A percentile compares a stretch with the other conserved stretches of the same genome.
phyloP scores from a whole-genome alignment of 2,329 filamentous ascomycete species.

The Tolypocladium inflatum region DNA sequence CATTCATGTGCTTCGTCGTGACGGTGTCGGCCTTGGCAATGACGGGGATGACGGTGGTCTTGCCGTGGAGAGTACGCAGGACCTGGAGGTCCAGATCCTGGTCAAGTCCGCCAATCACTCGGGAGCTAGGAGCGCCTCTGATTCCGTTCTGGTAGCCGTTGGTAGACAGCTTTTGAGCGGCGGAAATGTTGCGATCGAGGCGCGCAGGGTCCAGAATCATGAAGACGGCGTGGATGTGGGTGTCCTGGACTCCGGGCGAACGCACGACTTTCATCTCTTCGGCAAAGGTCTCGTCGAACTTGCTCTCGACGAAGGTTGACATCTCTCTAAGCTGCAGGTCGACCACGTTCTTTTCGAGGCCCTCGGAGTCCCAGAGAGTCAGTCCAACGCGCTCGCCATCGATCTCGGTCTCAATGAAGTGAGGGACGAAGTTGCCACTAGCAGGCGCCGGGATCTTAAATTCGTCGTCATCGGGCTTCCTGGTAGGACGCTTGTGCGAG shows the following conservation, averaged over 20 bases:
- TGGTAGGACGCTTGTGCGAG: constrained; percentile 61
- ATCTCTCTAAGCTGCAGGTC: constrained; percentile 91
- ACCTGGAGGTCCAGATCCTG: constrained; percentile 87
- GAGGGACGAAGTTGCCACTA: constrained; percentile 68
- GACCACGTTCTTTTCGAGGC: constrained; percentile 87
- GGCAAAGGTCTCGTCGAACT: constrained; percentile 94
- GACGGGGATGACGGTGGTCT: constrained; percentile 90
- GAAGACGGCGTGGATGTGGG: constrained; percentile 94
- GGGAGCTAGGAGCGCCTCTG: constrained; percentile 25
- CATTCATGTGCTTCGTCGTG: constrained; percentile 87
- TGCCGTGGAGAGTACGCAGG: constrained; percentile 76
- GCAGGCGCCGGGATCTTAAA: constrained; percentile 41
- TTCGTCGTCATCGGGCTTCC: constrained; percentile 48
- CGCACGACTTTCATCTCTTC: constrained; percentile 98
- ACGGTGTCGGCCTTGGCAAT: constrained; percentile 96
- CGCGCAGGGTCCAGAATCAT: constrained; percentile 80
- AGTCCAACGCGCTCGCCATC: constrained; percentile 85
- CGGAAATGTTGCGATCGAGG: constrained; percentile 72
- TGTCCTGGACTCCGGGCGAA: constrained; percentile 86
- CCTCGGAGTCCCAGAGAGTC: constrained; percentile 94
- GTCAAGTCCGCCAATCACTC: constrained; percentile 58
- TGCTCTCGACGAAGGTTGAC: constrained; percentile 86
- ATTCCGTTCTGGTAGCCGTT: constrained; percentile 44
- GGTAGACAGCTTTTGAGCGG: constrained; percentile 44
- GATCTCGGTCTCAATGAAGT: constrained; percentile 91